These are phyloP conservation scores for Tetratostichococcus sp. DNA, from an alignment of 139 green algal species.

Conservation along the genomic window DNA sequence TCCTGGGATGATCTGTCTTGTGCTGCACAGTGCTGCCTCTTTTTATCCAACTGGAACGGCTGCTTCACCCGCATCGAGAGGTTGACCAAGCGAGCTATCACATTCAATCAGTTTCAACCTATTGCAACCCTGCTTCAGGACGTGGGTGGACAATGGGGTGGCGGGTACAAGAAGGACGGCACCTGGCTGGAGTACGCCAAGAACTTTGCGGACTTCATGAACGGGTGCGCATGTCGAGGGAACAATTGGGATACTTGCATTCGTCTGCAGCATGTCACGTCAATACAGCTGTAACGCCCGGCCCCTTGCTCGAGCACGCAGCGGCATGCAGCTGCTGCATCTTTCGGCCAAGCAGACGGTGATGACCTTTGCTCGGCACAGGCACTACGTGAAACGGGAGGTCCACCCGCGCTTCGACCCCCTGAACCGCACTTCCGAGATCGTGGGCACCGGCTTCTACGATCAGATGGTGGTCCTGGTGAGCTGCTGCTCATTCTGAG, in stretches of 20 bases:
- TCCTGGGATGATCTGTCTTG: no score
- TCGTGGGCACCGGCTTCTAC: background rate
- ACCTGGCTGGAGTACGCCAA: background rate
- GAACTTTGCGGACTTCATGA: background rate
- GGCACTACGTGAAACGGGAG: background rate
- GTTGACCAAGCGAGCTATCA: no score
- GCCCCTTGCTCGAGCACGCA: no score
- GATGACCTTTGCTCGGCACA: background rate
- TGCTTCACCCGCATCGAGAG: no score
- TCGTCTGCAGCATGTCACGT: background rate
- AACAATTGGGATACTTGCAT: no score
- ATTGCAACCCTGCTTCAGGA: background rate
- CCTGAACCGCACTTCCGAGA: background rate
- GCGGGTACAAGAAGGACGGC: background rate
- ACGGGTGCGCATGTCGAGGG: background rate
- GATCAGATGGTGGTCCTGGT: background rate
- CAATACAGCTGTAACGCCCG: background rate
- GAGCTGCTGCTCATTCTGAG: background rate
- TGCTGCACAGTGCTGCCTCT: no score
- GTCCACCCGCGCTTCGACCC: background rate
- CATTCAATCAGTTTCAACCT: no score
- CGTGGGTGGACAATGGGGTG: background rate
- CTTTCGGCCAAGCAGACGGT: background rate
- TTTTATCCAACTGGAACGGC: no score
- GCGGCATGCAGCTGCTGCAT: no score